Conservation (phyloP, 495 filamentous ascomycete genomes). For the Aspergillus indologenus region DNA sequence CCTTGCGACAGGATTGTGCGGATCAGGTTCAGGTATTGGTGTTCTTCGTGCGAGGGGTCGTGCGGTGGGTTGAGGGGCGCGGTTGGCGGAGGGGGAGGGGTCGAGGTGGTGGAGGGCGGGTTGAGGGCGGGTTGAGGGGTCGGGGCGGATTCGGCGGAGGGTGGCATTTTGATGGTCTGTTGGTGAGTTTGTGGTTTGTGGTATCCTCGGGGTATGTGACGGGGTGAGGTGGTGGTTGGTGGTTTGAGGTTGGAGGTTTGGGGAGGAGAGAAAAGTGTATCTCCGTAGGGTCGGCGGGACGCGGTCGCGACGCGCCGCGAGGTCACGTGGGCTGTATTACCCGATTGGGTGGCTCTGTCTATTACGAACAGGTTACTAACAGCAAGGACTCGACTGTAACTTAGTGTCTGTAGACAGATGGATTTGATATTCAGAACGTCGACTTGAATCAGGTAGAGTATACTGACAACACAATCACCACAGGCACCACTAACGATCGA, state of each 20-base stretch:
- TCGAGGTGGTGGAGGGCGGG: constrained; percentile 15
- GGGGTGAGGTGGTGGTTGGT: neutral
- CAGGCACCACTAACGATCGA: too few species aligned
- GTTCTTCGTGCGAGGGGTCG: constrained; percentile 58
- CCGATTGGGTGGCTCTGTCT: neutral
- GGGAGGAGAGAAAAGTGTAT: neutral
- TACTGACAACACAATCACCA: too few species aligned
- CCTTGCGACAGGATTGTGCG: constrained; percentile 69
- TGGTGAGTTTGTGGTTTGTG: neutral
- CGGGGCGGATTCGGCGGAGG: constrained; percentile 22
- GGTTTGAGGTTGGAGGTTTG: neutral
- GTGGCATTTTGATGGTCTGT: constrained; percentile 5
- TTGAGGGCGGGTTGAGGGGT: constrained; percentile 20
- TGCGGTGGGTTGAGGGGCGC: constrained; percentile 16
- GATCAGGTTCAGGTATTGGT: constrained; percentile 76
- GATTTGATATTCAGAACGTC: too few species aligned
- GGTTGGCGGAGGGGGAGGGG: constrained; percentile 16
- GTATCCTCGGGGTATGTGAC: neutral
- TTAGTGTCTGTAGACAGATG: too few species aligned
- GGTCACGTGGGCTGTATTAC: constrained; percentile 19
- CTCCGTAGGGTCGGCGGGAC: constrained; percentile 7
- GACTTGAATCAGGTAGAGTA: too few species aligned
- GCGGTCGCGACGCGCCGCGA: constrained; percentile 28
- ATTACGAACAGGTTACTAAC: too few species aligned
- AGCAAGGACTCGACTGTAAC: too few species aligned